Base-by-base conservation (phyloP, 2,329 filamentous ascomycete species). In the Alternaria gaisen region DNA sequence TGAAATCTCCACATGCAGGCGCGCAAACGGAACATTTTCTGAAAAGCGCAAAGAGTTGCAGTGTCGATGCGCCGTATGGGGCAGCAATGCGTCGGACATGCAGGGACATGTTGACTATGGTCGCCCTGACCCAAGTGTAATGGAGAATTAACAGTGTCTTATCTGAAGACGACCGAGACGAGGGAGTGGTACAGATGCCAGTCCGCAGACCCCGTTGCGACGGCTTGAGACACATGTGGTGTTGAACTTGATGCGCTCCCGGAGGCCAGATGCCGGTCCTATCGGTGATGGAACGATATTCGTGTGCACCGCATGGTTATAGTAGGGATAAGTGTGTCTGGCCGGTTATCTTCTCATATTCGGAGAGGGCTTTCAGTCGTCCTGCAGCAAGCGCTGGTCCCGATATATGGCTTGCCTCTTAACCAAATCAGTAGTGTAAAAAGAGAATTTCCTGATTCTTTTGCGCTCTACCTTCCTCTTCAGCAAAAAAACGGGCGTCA, bases 171-270 rank as follows among this genome's bases (percentile, higher is more conserved):
- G 20, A 47, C 16, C 32, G 30, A 30, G 28, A 43, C n/a, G 43
- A 32, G 30, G 28, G 18, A 42, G 7, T 58, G 42, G 40, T 41
- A 40, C 38, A 5, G 50, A 43, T 30, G 8, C 24, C 41, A 54
- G 56, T 43, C 24, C 1, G n/a, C 34, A 34, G 43, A 24, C 26
- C 51, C 52, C 57, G 36, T 50, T 54, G 55, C 58, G 52, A 57
- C 57, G 51, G 58, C 36, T 47, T 59, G 54, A 67, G 67, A 70
- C 56, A 57, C 57, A 38, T 47, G 59, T 46, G 59, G 54, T 58
- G 30, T 44, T 53, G 51, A 42, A 44, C 50, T 34, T 57, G 56
- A 65, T 56, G 60, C 66, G 57, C 57, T 36, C 60, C 41, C 56
- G 50, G 48, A 47, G 63, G 18, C 53, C 46, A 56, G 53, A 57